A percentile compares a stretch with the other conserved stretches of the same genome.
Evolutionary conservation across 148 eudicot genomes (phyloP).

Genomic region (Persicaria tinctoria): DNA sequence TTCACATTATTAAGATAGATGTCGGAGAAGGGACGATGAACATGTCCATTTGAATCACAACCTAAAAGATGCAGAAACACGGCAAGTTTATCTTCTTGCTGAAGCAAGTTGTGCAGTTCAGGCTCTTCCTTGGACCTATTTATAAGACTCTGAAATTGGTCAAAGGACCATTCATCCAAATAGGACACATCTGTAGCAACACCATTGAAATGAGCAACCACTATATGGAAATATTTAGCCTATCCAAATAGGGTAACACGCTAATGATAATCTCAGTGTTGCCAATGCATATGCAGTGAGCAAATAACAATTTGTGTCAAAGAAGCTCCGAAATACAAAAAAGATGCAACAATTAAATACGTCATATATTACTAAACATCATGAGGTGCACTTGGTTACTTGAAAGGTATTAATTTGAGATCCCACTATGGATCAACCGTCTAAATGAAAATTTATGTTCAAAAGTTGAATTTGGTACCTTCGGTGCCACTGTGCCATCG

Average conservation of each 20-base stretch:
- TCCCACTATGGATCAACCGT: too few species aligned
- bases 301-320: neutral
- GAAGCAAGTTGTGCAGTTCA: conserved; percentile 53
- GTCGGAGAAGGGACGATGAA: conserved; percentile 88
- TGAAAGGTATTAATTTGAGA: too few species aligned
- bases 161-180: conserved; percentile 99
- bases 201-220: conserved; percentile 23
- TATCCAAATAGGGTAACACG: neutral
- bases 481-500: too few species aligned
- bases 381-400: too few species aligned
- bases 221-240: conserved; percentile 6
- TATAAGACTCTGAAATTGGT: conserved; percentile 75
- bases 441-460: too few species aligned
- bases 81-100: conserved; percentile 25
- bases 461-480: too few species aligned
- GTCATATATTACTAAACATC: too few species aligned
- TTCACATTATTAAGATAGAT: too few species aligned
- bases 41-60: too few species aligned
- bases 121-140: conserved; percentile 67
- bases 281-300: neutral
- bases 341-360: too few species aligned
- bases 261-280: neutral
- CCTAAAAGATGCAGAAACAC: conserved; percentile 89
- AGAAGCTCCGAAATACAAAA: too few species aligned
- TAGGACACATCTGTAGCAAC: conserved; percentile 85